Base-by-base conservation (phyloP, 1,284 basidiomycete genomes). In the Grifola frondosa region DNA sequence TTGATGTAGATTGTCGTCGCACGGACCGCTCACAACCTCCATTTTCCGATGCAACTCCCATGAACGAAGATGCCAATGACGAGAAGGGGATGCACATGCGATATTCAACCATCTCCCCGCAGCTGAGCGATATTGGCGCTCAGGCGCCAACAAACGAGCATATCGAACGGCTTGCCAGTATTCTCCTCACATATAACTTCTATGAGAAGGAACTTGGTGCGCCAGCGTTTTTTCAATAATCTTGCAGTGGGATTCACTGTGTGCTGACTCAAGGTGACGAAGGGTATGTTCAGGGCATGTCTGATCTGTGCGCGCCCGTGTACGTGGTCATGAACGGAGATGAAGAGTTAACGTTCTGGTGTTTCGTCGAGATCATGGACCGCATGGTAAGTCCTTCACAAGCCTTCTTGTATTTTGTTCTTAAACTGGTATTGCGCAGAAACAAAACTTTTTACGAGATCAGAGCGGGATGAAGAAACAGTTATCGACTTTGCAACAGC, bases 401-500 rank as follows among this genome's bases (percentile, higher is more conserved):
- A n/a, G n/a, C n/a, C n/a, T n/a, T n/a, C n/a, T n/a, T n/a, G n/a
- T n/a, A n/a, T n/a, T n/a, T n/a, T n/a, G n/a, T n/a, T n/a, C n/a
- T n/a, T n/a, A n/a, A n/a, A n/a, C 25, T 34, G 37, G 11, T 29
- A 16, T 33, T 21, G 31, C 37, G 22, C 59, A 95, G 91, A 91
- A 93, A 68, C 79, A 85, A 59, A 97, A 98, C 64, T 99, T 98
- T 65, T 74, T 91, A 30, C 80, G 91, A n/a, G 95, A 98, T 61
- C 96, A 99, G 64, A 91, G 87, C 48, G 96, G 97, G 3, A 99
- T 99, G 96, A 95, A 93, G 71, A 84, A 85, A 45, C 93, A 98
- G 60, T 69, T 99, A 16, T 79, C 85, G 30, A 89, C 88, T 6
- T 69, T 99, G 31, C 96, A 98, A 60, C 86, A 95, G 55, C 70